A percentile compares a stretch with the other conserved stretches of the same genome.
phyloP scores from a whole-genome alignment of 208 protist genomes.

The Acanthamoeba lenticulata region DNA sequence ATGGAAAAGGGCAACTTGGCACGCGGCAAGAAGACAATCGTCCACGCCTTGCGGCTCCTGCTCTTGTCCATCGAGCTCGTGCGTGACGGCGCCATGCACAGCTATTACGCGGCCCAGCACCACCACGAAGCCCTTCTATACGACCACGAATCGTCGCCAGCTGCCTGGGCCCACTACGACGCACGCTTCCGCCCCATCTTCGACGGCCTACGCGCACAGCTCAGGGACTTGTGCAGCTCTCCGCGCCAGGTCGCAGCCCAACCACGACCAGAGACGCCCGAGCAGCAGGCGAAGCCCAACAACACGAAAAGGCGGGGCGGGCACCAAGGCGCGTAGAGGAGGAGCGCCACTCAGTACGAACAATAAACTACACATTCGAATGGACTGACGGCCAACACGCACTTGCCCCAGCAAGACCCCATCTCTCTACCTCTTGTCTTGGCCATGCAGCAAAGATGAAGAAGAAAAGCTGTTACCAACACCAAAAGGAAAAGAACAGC shows the following conservation, averaged over 20 bases:
- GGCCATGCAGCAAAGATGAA: too few relatives aligned
- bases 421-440: too few relatives aligned
- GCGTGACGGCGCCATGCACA: background rate
- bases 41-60: slow-evolving; percentile 50
- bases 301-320: background rate
- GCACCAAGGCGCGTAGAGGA: too few relatives aligned
- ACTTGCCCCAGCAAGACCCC: too few relatives aligned
- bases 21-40: slow-evolving; percentile 38
- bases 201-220: background rate
- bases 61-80: slow-evolving; percentile 20
- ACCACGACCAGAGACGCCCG: background rate
- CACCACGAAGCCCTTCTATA: background rate
- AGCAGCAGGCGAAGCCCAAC: background rate
- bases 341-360: too few relatives aligned
- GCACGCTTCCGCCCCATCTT: background rate
- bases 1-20: slow-evolving; percentile 4
- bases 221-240: background rate
- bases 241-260: too few relatives aligned
- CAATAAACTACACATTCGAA: too few relatives aligned
- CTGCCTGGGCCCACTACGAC: background rate
- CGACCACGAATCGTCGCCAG: background rate
- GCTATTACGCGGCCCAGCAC: background rate
- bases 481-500: too few relatives aligned
- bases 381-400: too few relatives aligned
- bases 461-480: too few relatives aligned